A percentile compares a stretch with the other conserved stretches of the same genome.
phyloP scores from a whole-genome alignment of 2,329 filamentous ascomycete species.

The Diplodia corticola region DNA sequence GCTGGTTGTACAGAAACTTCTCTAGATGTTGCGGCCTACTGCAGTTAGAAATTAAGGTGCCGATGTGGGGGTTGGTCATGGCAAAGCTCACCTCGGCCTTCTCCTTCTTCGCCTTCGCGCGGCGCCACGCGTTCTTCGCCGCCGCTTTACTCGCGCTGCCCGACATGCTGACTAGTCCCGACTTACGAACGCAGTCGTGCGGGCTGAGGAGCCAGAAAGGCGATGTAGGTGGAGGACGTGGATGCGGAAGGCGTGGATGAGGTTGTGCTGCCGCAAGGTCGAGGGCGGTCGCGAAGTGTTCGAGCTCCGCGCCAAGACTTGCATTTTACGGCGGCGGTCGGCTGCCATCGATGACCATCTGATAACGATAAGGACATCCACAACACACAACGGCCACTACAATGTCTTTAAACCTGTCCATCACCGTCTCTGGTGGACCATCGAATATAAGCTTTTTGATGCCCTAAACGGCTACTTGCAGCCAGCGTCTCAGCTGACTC shows the following conservation, averaged over 20 bases:
- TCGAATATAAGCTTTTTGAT: no score
- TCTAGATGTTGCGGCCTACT: constrained; percentile 24
- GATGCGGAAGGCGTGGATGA: neutral
- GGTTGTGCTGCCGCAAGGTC: neutral
- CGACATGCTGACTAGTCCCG: constrained; percentile 9
- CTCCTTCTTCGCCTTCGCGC: constrained; percentile 91
- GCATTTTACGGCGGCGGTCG: neutral
- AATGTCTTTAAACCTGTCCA: no score
- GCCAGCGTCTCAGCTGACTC: no score
- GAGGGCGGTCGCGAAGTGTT: constrained; percentile 17
- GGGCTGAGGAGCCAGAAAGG: neutral
- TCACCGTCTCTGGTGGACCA: no score
- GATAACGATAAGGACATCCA: neutral
- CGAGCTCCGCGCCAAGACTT: constrained; percentile 22
- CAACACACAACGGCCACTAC: no score
- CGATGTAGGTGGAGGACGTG: neutral
- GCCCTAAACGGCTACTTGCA: no score
- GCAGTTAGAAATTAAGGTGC: neutral
- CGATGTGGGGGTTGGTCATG: neutral
- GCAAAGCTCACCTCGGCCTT: constrained; percentile 61
- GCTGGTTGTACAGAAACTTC: constrained; percentile 38
- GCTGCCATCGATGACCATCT: neutral
- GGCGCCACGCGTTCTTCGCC: constrained; percentile 86
- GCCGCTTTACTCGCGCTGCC: constrained; percentile 2
- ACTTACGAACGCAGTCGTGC: neutral